Conservation (phyloP, 2,329 filamentous ascomycete species). For the Xylaria sp. region DNA sequence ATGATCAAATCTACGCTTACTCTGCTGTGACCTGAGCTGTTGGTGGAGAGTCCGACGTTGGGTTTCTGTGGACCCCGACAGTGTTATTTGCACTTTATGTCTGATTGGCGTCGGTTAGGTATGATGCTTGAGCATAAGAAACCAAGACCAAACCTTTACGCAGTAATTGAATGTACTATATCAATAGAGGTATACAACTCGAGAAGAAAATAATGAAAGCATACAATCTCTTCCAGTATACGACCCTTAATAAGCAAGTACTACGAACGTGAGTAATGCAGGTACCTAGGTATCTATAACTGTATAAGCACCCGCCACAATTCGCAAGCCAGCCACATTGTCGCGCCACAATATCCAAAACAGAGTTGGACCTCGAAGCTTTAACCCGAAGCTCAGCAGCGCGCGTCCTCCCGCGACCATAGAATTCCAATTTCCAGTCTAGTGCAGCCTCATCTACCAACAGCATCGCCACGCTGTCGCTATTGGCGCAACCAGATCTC, state of each 20-base stretch:
- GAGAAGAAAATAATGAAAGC: not conserved
- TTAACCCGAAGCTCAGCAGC: constrained; percentile 32
- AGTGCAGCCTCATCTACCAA: constrained; percentile 28
- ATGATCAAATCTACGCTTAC: constrained; percentile 39
- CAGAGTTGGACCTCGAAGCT: constrained; percentile 23
- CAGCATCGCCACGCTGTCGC: constrained; percentile 17
- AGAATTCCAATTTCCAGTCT: constrained; percentile 21
- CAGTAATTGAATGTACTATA: too few species aligned
- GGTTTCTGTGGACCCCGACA: not conserved
- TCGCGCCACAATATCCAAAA: constrained; percentile 23
- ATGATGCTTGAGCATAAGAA: not conserved
- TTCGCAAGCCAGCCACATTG: constrained; percentile 25
- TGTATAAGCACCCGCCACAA: constrained; percentile 17
- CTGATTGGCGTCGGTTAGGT: not conserved
- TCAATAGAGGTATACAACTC: too few species aligned
- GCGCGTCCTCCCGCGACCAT: constrained; percentile 36
- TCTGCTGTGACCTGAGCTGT: constrained; percentile 26
- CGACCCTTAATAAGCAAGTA: too few species aligned
- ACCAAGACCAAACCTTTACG: not conserved
- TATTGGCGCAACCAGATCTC: constrained; percentile 19
- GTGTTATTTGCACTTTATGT: not conserved
- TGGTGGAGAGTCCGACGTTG: not conserved
- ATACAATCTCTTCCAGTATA: not conserved
- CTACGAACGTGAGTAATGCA: too few species aligned
- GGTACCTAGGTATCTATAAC: not conserved